Percentiles rank a stretch among this genome's conserved stretches.
Conservation (phyloP, 306 rosid genomes). For the Phaseolus lunatus region DNA sequence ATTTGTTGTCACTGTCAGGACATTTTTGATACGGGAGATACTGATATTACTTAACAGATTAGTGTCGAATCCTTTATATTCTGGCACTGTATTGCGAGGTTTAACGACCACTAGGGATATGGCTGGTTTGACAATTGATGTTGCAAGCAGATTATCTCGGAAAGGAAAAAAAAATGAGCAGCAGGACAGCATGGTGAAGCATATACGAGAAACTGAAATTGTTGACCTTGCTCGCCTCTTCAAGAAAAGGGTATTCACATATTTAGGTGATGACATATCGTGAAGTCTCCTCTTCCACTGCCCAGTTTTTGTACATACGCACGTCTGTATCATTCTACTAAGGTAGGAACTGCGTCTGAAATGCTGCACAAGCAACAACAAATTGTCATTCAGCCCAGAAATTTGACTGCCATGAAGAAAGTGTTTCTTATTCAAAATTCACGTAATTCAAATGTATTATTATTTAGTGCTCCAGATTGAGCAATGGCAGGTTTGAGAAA, state of each 20-base stretch:
- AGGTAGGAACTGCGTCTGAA: constrained; percentile 24
- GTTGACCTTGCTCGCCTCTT: constrained; percentile 71
- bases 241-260: constrained; percentile 70
- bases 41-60: constrained; percentile 86
- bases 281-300: constrained; percentile 30
- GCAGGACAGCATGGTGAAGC: constrained; percentile 53
- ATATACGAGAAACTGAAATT: constrained; percentile 70
- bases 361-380: constrained; percentile 24
- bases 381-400: constrained; percentile 10
- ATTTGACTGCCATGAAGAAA: constrained; percentile 17
- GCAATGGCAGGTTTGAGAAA: not conserved
- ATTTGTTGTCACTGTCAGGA: constrained; percentile 62
- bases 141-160: constrained; percentile 70
- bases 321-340: constrained; percentile 19
- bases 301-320: constrained; percentile 34
- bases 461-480: not conserved
- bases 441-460: not conserved
- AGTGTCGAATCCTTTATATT: constrained; percentile 72
- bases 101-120: constrained; percentile 71
- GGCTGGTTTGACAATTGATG: constrained; percentile 73
- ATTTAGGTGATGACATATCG: constrained; percentile 58
- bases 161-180: constrained; percentile 47
- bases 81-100: constrained; percentile 58
- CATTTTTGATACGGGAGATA: constrained; percentile 85
- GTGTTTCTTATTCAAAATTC: not conserved